Evolutionary conservation across 306 rosid species (phyloP).

Genomic region (Sesbania bispinosa): DNA sequence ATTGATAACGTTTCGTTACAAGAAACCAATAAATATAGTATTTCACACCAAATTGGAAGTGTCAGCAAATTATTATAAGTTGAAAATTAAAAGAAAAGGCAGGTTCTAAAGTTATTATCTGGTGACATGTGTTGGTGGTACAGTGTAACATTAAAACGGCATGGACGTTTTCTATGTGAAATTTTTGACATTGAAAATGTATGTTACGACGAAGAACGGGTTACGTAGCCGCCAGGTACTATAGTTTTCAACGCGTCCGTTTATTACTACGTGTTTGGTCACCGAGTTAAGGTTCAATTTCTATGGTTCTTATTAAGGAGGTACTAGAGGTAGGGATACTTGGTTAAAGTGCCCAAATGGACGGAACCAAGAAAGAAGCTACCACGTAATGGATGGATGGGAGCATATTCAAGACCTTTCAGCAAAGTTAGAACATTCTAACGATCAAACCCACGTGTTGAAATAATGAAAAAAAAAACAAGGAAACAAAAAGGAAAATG

Average conservation of each 20-base stretch:
- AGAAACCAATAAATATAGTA: not conserved
- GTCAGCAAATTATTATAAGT: not conserved
- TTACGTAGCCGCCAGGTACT: constrained; percentile 28
- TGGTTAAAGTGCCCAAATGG: too few relatives aligned
- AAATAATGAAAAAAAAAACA: too few relatives aligned
- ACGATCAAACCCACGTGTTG: too few relatives aligned
- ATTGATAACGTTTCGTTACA: constrained; percentile 18
- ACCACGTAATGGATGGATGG: too few relatives aligned
- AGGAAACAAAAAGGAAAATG: too few relatives aligned
- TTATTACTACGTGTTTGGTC: constrained; percentile 17
- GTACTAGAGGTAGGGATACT: too few relatives aligned
- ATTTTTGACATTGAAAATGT: constrained; percentile 9
- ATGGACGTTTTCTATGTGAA: constrained; percentile 22
- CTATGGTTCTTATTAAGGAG: too few relatives aligned
- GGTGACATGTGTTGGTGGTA: constrained; percentile 8
- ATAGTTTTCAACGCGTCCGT: constrained; percentile 9
- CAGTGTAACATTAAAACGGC: constrained; percentile 16
- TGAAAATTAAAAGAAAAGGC: constrained; percentile 11
- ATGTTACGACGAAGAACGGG: not conserved
- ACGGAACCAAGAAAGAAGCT: too few relatives aligned
- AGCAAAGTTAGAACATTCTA: too few relatives aligned
- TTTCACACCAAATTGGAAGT: not conserved
- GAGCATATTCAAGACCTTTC: too few relatives aligned
- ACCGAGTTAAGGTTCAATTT: not conserved
- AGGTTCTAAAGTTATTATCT: not conserved